Conservation (phyloP, 2,329 filamentous ascomycete genomes). For the Fusarium marasasianum region DNA sequence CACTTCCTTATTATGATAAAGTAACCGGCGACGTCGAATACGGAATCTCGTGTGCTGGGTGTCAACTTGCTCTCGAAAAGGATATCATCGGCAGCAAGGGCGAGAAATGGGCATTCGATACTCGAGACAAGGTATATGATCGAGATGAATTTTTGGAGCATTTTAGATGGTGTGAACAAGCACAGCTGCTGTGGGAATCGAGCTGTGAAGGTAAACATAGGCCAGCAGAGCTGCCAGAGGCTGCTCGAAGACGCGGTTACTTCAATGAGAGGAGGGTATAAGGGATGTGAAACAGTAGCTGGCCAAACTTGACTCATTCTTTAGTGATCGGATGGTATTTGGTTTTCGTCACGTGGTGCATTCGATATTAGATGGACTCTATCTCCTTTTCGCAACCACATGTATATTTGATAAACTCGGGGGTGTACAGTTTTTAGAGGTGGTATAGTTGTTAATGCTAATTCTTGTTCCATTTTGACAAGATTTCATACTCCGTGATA, state of each 20-base stretch:
- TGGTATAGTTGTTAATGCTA: rapidly evolving
- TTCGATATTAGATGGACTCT: rapidly evolving
- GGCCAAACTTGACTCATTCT: neutral
- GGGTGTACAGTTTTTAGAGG: rapidly evolving
- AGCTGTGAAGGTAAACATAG: neutral
- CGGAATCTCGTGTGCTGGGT: neutral
- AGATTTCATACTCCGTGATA: too few species aligned
- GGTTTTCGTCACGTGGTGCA: rapidly evolving
- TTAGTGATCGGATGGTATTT: neutral
- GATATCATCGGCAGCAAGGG: neutral
- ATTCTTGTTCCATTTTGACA: too few species aligned
- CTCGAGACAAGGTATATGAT: neutral
- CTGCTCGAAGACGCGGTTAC: neutral
- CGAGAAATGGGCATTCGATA: neutral
- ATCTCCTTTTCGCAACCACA: too few species aligned
- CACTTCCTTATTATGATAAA: neutral
- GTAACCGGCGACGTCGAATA: neutral
- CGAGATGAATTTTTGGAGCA: neutral
- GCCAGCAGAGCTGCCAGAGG: neutral
- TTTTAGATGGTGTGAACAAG: neutral
- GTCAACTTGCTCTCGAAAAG: neutral
- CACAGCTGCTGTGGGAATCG: neutral
- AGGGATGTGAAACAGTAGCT: too few species aligned
- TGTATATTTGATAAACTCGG: neutral
- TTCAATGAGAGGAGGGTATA: neutral